phyloP scores from a whole-genome alignment of 345 rosid genomes.

The Eucalyptus erythrocorys region DNA sequence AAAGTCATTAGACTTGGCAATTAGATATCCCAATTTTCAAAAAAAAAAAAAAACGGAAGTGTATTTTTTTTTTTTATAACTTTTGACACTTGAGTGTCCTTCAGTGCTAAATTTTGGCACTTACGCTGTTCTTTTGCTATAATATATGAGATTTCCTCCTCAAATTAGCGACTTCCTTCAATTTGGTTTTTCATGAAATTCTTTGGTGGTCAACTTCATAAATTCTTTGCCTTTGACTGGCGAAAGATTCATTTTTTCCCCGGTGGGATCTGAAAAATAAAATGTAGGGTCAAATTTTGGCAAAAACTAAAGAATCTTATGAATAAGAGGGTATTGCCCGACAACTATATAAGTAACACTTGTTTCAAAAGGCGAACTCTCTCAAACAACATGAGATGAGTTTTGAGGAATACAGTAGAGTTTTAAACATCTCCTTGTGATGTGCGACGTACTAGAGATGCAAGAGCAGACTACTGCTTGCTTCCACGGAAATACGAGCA shows the following conservation, averaged over 20 bases:
- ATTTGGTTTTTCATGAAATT: not conserved
- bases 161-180: not conserved
- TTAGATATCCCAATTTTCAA: too few relatives aligned
- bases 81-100: too few relatives aligned
- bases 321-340: not conserved
- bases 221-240: not conserved
- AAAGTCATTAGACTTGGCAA: too few relatives aligned
- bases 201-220: not conserved
- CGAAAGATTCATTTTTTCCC: not conserved
- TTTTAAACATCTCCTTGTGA: not conserved
- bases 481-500: too few relatives aligned
- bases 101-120: too few relatives aligned
- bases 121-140: too few relatives aligned
- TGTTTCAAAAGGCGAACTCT: not conserved
- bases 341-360: not conserved
- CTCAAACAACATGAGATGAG: not conserved
- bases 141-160: not conserved
- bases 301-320: not conserved
- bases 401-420: not conserved
- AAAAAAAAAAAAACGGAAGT: too few relatives aligned
- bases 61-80: too few relatives aligned
- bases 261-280: not conserved
- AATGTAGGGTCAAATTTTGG: not conserved
- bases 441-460: not conserved
- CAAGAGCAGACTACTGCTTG: not conserved